Evolutionary conservation across 2,329 filamentous ascomycete genomes (phyloP).

Genomic region (Colletotrichum karsti): DNA sequence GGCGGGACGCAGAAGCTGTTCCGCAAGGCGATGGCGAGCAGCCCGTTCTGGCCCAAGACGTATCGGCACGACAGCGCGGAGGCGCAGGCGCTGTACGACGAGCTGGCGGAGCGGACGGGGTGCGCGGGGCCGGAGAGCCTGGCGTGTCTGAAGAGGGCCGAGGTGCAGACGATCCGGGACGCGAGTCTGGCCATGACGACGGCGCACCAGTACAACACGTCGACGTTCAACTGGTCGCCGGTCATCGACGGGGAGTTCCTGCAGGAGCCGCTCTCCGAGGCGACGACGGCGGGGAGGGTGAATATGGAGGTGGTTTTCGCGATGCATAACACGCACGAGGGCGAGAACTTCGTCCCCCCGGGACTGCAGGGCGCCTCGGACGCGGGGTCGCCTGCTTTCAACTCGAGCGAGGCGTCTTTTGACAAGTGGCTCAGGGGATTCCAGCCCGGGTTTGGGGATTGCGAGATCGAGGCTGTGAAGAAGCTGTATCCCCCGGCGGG

Average conservation of each 20-base stretch:
- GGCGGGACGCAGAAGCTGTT: slow-evolving; percentile 31
- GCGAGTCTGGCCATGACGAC: slow-evolving; percentile 57
- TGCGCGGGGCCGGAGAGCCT: slow-evolving; percentile 58
- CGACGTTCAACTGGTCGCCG: slow-evolving; percentile 67
- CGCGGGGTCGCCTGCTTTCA: slow-evolving; percentile 51
- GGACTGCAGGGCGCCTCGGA: slow-evolving; percentile 48
- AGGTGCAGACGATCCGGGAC: slow-evolving; percentile 61
- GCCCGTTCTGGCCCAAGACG: slow-evolving; percentile 68
- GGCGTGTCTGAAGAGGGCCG: slow-evolving; percentile 60
- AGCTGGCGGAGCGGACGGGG: slow-evolving; percentile 54
- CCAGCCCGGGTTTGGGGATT: slow-evolving; percentile 53
- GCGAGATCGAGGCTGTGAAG: slow-evolving; percentile 49
- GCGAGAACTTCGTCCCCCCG: slow-evolving; percentile 67
- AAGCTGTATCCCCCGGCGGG: slow-evolving; percentile 57
- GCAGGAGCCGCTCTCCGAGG: slow-evolving; percentile 52
- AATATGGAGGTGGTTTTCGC: slow-evolving; percentile 57
- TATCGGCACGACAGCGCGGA: slow-evolving; percentile 59
- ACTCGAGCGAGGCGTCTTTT: slow-evolving; percentile 58
- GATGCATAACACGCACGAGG: slow-evolving; percentile 72
- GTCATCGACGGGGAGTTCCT: slow-evolving; percentile 67
- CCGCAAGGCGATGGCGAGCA: slow-evolving; percentile 43
- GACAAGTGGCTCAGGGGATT: slow-evolving; percentile 62
- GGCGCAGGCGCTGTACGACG: slow-evolving; percentile 59
- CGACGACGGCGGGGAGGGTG: slow-evolving; percentile 44
- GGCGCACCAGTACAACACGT: slow-evolving; percentile 61